These are phyloP conservation scores for Erodium maritimum DNA, from an alignment of 345 rosid genomes.

Conservation along the genomic window DNA sequence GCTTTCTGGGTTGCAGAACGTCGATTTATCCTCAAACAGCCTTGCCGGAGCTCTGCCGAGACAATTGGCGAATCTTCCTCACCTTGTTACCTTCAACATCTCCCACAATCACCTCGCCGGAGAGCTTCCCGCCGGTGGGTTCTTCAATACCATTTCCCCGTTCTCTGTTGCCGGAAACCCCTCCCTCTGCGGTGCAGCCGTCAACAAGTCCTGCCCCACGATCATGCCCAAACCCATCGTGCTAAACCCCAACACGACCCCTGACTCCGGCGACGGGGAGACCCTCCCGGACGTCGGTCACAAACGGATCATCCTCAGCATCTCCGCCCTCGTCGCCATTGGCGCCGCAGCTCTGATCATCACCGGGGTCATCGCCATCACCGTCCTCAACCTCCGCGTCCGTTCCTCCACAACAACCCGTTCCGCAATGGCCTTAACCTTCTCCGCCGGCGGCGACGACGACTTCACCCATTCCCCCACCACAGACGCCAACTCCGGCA, in stretches of 20 bases:
- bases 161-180: slow-evolving; percentile 64
- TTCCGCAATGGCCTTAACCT: slow-evolving; percentile 53
- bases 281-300: slow-evolving; percentile 36
- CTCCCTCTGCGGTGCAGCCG: slow-evolving; percentile 79
- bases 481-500: slow-evolving; percentile 90
- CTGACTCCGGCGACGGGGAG: slow-evolving; percentile 30
- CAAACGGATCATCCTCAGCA: slow-evolving; percentile 76
- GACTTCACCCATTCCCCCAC: slow-evolving; percentile 76
- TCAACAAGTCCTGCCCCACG: slow-evolving; percentile 71
- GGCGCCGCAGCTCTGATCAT: slow-evolving; percentile 92
- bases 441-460: slow-evolving; percentile 69
- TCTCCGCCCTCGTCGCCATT: slow-evolving; percentile 86
- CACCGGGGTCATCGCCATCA: slow-evolving; percentile 83
- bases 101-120: slow-evolving; percentile 74
- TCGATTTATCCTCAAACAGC: slow-evolving; percentile 58
- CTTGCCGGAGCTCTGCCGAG: slow-evolving; percentile 60
- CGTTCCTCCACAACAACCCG: slow-evolving; percentile 49
- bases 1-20: slow-evolving; percentile 44
- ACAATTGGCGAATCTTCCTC: slow-evolving; percentile 68
- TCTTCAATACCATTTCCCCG: slow-evolving; percentile 72
- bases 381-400: slow-evolving; percentile 76
- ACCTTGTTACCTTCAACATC: slow-evolving; percentile 61
- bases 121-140: slow-evolving; percentile 73
- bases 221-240: slow-evolving; percentile 89
- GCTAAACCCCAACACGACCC: slow-evolving; percentile 68